Evolutionary conservation across 495 filamentous ascomycete species (phyloP), one percentile per base, ranked within the genome.

Genomic region (Barbatosphaeria neglecta): DNA sequence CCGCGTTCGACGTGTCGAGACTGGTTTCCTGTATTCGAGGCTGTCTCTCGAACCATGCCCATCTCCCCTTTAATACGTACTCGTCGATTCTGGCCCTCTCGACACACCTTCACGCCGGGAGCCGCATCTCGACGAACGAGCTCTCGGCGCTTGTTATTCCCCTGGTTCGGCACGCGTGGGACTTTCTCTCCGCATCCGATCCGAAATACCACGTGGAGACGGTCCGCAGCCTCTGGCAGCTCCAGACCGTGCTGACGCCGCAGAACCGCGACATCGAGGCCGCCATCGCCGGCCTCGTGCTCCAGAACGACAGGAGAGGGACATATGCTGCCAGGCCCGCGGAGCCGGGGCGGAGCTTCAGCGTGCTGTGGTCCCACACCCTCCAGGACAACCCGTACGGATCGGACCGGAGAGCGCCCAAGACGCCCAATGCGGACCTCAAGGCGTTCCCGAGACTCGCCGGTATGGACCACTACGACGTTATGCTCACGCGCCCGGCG

Each of bases 171-270:
- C 72, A 79, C 48, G 68, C 90, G 0, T 97, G 90, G 90, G 51
- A 66, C 20, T 89, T 83, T 58, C 67, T 96, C 27, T 86, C 87
- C 0, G 81, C 86, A 19, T 66, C 81, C 17, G 82, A 81, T 46
- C 90, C 88, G 0, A 93, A 93, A 56, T 90, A 90, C 52, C 92
- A 95, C 59, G 87, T 97, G 19, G 90, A 97, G 61, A 80, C 87
- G 27, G 86, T 93, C 40, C 83, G 85, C 42, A 84, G 80, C 50
- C 64, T 97, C 13, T 93, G 90, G 84, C 78, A 84, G 42, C 65
- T 97, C 37, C 87, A 97, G 53, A 77, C 77, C 0, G 74, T 66
- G 8, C 57, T 78, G 9, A 61, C 65, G n/a, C 52, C 58, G 0
- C 61, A 62, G 0, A 75, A 70, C 46, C 64, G 68, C 25, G 74